Evolutionary conservation across 2,329 filamentous ascomycete species (phyloP).

Genomic region (Chaetothyriales sp.): DNA sequence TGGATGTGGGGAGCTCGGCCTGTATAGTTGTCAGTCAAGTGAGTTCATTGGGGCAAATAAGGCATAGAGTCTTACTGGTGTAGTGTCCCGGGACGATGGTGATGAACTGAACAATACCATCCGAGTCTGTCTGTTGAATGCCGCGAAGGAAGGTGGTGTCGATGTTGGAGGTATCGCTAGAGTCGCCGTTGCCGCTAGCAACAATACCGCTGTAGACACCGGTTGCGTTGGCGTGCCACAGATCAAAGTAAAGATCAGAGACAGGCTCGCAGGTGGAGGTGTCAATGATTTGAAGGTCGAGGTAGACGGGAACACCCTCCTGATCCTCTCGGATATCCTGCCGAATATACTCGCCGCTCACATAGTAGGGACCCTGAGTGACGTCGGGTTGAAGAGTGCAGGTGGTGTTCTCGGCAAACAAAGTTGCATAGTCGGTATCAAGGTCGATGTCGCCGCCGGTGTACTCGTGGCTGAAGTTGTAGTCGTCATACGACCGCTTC

Average conservation of each 20-base stretch:
- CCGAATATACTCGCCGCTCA: constrained; percentile 26
- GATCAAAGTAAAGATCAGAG: constrained; percentile 23
- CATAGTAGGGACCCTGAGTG: constrained; percentile 40
- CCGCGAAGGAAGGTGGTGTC: constrained; percentile 32
- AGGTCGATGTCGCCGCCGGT: constrained; percentile 21
- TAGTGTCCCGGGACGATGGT: constrained; percentile 35
- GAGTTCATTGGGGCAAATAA: too few relatives aligned
- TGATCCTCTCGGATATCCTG: constrained; percentile 25
- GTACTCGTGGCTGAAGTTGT: constrained; percentile 21
- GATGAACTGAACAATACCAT: constrained; percentile 24
- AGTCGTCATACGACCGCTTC: constrained; percentile 22
- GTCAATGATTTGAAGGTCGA: constrained; percentile 29
- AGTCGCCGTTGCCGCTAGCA: constrained; percentile 25
- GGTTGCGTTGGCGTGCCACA: constrained; percentile 30
- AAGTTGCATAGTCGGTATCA: constrained; percentile 15
- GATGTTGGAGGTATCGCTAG: constrained; percentile 25
- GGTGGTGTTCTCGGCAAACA: constrained; percentile 24
- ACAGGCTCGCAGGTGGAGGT: constrained; percentile 28
- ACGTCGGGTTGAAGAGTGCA: constrained; percentile 40
- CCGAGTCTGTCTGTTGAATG: constrained; percentile 27
- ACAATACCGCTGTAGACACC: constrained; percentile 27
- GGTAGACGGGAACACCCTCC: constrained; percentile 24
- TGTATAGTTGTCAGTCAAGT: neutral
- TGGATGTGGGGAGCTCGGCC: constrained; percentile 24
- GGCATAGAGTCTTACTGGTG: constrained; percentile 15